Conservation (phyloP, 306 rosid species). For the Prosopis cineraria region DNA sequence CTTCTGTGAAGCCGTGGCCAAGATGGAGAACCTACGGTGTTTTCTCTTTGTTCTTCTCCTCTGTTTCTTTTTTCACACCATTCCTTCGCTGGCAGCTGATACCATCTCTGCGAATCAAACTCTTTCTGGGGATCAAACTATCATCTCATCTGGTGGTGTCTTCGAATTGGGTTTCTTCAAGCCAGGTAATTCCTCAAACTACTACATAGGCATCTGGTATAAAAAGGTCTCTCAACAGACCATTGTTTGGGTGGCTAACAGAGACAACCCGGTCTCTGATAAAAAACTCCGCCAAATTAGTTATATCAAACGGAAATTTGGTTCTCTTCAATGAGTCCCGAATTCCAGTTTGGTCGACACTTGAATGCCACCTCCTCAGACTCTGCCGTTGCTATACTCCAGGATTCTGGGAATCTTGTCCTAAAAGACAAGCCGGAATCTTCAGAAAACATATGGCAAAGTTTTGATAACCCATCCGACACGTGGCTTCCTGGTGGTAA, state of each 20-base stretch:
- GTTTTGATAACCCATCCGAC: slow-evolving; percentile 64
- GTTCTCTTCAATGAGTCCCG: slow-evolving; percentile 46
- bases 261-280: slow-evolving; percentile 58
- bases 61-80: slow-evolving; percentile 32
- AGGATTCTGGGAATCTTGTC: slow-evolving; percentile 58
- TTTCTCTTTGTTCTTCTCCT: slow-evolving; percentile 33
- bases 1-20: slow-evolving; percentile 29
- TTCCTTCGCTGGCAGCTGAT: slow-evolving; percentile 43
- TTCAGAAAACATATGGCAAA: slow-evolving; percentile 50
- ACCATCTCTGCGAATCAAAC: slow-evolving; percentile 53
- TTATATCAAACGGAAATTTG: slow-evolving; percentile 46
- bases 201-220: slow-evolving; percentile 68
- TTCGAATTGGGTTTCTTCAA: slow-evolving; percentile 65
- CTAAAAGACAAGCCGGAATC: slow-evolving; percentile 37
- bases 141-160: slow-evolving; percentile 44
- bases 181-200: slow-evolving; percentile 47
- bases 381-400: slow-evolving; percentile 44
- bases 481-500: slow-evolving; percentile 55
- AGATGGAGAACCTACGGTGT: slow-evolving; percentile 30
- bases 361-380: slow-evolving; percentile 37
- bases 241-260: slow-evolving; percentile 72
- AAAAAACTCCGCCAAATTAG: slow-evolving; percentile 33
- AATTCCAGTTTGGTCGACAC: slow-evolving; percentile 65
- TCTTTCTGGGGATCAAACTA: slow-evolving; percentile 63
- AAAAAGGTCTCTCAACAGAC: slow-evolving; percentile 21